Conservation (phyloP, 345 rosid species). For the Syzygium aromaticum region DNA sequence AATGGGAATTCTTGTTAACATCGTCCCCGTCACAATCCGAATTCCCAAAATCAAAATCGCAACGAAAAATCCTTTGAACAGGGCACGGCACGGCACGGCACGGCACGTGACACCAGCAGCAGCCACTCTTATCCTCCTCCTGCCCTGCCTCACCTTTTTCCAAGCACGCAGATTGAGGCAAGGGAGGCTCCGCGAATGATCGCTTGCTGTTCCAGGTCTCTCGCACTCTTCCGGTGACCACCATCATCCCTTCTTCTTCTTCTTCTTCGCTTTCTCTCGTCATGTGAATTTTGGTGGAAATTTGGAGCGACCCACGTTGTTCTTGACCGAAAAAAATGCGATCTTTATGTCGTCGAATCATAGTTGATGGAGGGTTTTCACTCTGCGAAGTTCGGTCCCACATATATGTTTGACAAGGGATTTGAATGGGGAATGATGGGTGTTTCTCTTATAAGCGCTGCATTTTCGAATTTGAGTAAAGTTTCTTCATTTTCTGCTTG, state of each 20-base stretch:
- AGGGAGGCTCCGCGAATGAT: constrained; percentile 3
- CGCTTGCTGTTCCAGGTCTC: constrained; percentile 3
- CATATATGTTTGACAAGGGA: neutral
- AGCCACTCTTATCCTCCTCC: neutral
- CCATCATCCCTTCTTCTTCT: neutral
- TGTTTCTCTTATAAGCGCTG: neutral
- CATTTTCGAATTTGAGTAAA: neutral
- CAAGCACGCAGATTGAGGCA: neutral
- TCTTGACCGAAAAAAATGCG: neutral
- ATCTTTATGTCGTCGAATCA: neutral
- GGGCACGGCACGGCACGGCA: neutral
- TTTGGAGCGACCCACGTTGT: neutral
- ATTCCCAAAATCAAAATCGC: neutral
- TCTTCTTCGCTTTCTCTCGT: neutral
- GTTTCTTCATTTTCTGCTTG: neutral
- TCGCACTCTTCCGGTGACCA: neutral
- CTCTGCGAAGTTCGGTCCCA: neutral
- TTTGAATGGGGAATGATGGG: neutral
- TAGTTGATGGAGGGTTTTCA: neutral
- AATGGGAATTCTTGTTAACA: too few relatives aligned
- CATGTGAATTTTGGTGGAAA: neutral
- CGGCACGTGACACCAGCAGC: neutral
- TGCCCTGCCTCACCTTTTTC: neutral
- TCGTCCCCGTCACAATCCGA: neutral
- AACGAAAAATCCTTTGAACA: neutral